A percentile compares a stretch with the other conserved stretches of the same genome.
Evolutionary conservation across 1,284 basidiomycete genomes (phyloP).

Genomic region (Prillingera fragicola): DNA sequence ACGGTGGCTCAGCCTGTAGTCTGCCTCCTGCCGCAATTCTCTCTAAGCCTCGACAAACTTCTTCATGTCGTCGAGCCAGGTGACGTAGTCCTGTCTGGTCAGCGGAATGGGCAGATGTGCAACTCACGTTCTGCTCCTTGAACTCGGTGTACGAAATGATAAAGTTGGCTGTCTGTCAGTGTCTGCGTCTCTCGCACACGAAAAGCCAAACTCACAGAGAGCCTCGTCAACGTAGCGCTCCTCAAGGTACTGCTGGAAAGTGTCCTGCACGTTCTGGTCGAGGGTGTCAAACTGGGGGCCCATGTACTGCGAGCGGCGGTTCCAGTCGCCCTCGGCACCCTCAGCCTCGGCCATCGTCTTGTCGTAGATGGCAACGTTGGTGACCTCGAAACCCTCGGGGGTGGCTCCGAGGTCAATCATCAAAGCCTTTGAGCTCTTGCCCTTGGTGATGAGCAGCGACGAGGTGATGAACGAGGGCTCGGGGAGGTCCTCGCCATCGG

Average conservation of each 20-base stretch:
- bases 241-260: constrained; percentile 73
- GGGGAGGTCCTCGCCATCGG: constrained; percentile 48
- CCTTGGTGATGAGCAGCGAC: constrained; percentile 70
- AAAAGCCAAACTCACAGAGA: constrained; percentile 53
- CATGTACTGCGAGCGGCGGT: constrained; percentile 81
- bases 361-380: constrained; percentile 81
- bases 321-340: constrained; percentile 88
- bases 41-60: constrained; percentile 61
- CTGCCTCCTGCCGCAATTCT: neutral
- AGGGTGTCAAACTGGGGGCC: constrained; percentile 90
- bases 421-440: constrained; percentile 57
- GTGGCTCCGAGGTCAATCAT: constrained; percentile 75
- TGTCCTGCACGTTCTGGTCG: constrained; percentile 76
- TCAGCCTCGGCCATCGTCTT: constrained; percentile 69
- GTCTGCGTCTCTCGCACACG: constrained; percentile 5
- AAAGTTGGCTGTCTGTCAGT: constrained; percentile 55
- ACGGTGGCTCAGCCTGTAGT: neutral
- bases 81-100: constrained; percentile 71
- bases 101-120: neutral
- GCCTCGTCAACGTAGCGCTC: constrained; percentile 82
- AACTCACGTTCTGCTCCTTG: constrained; percentile 79
- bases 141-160: constrained; percentile 75
- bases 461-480: constrained; percentile 58
- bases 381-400: constrained; percentile 76
- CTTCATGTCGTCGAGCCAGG: constrained; percentile 81